Base-by-base conservation (phyloP, 768 basidiomycete genomes). In the Cyclocybe aegerita region DNA sequence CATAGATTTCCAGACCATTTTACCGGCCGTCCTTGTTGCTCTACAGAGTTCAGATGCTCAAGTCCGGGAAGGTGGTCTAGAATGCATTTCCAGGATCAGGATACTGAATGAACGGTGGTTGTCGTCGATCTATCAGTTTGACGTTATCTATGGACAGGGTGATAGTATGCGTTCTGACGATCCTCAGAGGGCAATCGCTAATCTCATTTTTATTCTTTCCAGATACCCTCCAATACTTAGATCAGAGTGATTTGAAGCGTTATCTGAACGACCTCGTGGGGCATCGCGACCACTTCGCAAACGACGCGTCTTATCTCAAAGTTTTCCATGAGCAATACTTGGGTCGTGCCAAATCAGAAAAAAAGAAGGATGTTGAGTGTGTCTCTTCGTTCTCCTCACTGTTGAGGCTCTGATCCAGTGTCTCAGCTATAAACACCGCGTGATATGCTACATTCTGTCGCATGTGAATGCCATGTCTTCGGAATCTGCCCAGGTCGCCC, bases 1-100 rank as follows among this genome's bases (percentile, higher is more conserved):
- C 10, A 65, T 86, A 4, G 93, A 96, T 65, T 91, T 95, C 67
- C 88, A 94, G 65, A 85, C 82, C 0, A 76, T 94, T 5, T 60
- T 93, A 9, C 89, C 91, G 1, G 74, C 83, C 2, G 63, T 93
- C 8, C 70, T 93, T 1, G 77, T 86, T 15, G 76, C 82, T 8
- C 59, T 93, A 9, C 77, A 82, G 46, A 76, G 73, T 51, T 17
- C 65, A 1, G 72, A 77, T 39, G 51, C 55, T 4, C 62, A 65
- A 5, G 68, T 76, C n/a, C 76, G 85, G 15, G 65, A 70, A 39
- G 78, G 74, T 10, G 81, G 85, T 12, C 59, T 82, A 15, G 78
- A 79, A 50, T 86, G 84, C 48, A 67, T 92, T 7, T 70, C 70
- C 0, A 66, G 75, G 4, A 58, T 89, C 45, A 60, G 65, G 16